A percentile compares a stretch with the other conserved stretches of the same genome.
phyloP scores from a whole-genome alignment of 495 filamentous ascomycete genomes.

The Aspergillus olivimuriae region DNA sequence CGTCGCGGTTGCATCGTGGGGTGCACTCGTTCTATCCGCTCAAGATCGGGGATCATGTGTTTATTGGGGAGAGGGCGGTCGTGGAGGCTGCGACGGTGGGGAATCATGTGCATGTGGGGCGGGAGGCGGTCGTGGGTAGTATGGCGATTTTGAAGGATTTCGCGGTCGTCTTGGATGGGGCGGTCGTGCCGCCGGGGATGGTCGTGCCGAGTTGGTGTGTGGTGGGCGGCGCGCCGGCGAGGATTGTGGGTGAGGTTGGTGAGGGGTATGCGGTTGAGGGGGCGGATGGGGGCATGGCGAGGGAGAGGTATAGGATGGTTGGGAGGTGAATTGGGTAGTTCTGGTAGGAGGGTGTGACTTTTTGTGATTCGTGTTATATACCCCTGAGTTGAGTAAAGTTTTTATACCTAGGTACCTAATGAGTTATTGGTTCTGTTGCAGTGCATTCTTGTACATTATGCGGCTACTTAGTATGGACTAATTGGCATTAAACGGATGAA shows the following conservation, averaged over 20 bases:
- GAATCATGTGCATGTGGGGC: conserved; percentile 76
- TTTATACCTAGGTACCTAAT: too few relatives aligned
- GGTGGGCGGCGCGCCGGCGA: conserved; percentile 73
- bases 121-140: conserved; percentile 65
- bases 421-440: too few relatives aligned
- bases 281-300: conserved; percentile 39
- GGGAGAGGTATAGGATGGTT: conserved; percentile 42
- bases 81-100: conserved; percentile 75
- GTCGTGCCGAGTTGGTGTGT: conserved; percentile 85
- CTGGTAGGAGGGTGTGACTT: neutral
- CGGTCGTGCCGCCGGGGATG: conserved; percentile 78
- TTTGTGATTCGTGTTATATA: conserved; percentile 1
- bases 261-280: conserved; percentile 65
- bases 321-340: conserved; percentile 20
- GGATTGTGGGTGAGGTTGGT: conserved; percentile 78
- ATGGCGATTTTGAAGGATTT: conserved; percentile 90
- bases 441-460: too few relatives aligned
- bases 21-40: conserved; percentile 67
- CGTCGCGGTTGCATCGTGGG: conserved; percentile 58
- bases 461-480: too few relatives aligned
- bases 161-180: conserved; percentile 73
- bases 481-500: neutral
- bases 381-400: too few relatives aligned
- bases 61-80: conserved; percentile 66
- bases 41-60: conserved; percentile 89